These are phyloP conservation scores for Halenospora varia DNA, from an alignment of 495 filamentous ascomycete species.

Conservation along the genomic window DNA sequence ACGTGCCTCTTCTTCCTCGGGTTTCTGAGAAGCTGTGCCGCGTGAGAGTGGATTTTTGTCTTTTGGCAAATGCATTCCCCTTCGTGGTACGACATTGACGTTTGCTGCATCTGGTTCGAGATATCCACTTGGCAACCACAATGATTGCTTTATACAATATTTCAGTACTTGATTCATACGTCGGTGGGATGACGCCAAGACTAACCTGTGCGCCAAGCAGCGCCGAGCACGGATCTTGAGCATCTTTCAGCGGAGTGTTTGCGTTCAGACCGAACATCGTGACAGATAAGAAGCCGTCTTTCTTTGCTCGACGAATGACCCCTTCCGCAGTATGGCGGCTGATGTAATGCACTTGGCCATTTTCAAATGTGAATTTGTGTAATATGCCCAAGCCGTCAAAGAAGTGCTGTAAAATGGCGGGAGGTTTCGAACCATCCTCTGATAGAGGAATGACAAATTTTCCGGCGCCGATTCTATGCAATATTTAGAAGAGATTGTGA, in stretches of 20 bases:
- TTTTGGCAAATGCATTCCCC: constrained; percentile 4
- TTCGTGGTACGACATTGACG: constrained; percentile 2
- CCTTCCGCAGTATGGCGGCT: constrained; percentile 4
- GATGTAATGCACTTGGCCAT: constrained; percentile 3
- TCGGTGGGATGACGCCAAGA: not conserved
- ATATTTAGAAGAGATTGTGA: not conserved
- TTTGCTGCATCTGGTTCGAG: constrained; percentile 1
- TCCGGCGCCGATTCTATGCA: constrained; percentile 1
- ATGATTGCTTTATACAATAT: not conserved
- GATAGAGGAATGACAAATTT: constrained; percentile 4
- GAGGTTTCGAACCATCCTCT: constrained; percentile 4
- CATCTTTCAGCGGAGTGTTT: constrained; percentile 6
- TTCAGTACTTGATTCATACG: not conserved
- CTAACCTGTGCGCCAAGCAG: constrained; percentile 2
- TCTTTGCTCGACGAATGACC: not conserved
- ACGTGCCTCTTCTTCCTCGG: constrained; percentile 6
- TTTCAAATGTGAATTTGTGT: constrained; percentile 2
- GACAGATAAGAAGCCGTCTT: not conserved
- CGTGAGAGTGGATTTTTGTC: constrained; percentile 4
- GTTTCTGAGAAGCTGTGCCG: constrained; percentile 4
- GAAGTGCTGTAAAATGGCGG: constrained; percentile 2
- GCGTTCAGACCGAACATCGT: constrained; percentile 3
- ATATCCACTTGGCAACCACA: not conserved
- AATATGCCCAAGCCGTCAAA: constrained; percentile 2
- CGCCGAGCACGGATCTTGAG: constrained; percentile 4